Conservation (phyloP, 2,329 filamentous ascomycete genomes). For the Aspergillus candidus region DNA sequence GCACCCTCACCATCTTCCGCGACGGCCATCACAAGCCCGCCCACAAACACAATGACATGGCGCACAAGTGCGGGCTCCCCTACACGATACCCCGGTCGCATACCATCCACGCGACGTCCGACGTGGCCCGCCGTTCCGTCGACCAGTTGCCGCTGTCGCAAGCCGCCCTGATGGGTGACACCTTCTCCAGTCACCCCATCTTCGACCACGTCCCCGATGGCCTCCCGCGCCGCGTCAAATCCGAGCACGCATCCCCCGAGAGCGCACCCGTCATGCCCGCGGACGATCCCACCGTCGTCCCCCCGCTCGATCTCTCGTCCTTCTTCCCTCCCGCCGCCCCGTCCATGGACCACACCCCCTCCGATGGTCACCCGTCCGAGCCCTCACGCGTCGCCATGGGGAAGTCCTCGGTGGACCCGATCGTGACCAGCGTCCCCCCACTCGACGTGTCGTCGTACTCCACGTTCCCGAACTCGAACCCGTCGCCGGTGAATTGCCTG, state of each 20-base stretch:
- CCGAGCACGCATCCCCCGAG: conserved; percentile 44
- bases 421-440: conserved; percentile 32
- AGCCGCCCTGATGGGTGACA: conserved; percentile 26
- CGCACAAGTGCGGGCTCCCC: conserved; percentile 56
- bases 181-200: conserved; percentile 17
- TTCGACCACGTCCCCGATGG: conserved; percentile 26
- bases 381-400: conserved; percentile 24
- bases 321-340: conserved; percentile 24
- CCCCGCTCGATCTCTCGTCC: conserved; percentile 27
- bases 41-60: conserved; percentile 59
- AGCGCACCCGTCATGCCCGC: conserved; percentile 25
- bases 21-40: conserved; percentile 61
- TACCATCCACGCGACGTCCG: conserved; percentile 43
- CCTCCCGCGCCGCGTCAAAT: conserved; percentile 35
- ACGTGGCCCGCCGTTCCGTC: conserved; percentile 46
- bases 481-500: conserved; percentile 29
- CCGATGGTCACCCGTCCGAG: conserved; percentile 14
- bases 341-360: conserved; percentile 19
- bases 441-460: conserved; percentile 36
- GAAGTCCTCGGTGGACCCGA: conserved; percentile 27
- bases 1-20: conserved; percentile 54
- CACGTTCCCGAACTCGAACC: conserved; percentile 29
- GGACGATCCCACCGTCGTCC: conserved; percentile 21
- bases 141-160: conserved; percentile 46
- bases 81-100: conserved; percentile 56